These are phyloP conservation scores for Fusarium illudens DNA, from an alignment of 2,329 filamentous ascomycete species.

Conservation along the genomic window DNA sequence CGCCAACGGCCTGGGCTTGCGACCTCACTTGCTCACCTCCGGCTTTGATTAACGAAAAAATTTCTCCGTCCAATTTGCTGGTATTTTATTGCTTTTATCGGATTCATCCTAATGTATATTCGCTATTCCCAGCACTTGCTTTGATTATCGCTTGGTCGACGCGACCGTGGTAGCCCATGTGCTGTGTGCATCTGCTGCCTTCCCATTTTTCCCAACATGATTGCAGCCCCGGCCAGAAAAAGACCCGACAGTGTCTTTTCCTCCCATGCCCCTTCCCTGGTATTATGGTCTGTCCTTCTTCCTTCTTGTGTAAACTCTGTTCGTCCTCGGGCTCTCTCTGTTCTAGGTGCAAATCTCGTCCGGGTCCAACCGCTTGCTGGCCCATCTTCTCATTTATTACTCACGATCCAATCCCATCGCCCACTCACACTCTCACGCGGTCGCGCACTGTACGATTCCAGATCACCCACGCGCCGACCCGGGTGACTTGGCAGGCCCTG, in stretches of 20 bases:
- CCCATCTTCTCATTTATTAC: constrained; percentile 27
- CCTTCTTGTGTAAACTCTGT: neutral
- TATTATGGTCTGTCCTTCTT: neutral
- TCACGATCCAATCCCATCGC: constrained; percentile 33
- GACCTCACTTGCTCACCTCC: constrained; percentile 30
- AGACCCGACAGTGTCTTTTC: neutral
- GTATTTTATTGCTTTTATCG: constrained; percentile 7
- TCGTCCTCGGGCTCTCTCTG: neutral
- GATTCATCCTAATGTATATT: neutral
- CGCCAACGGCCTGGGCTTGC: constrained; percentile 32
- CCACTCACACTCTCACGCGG: constrained; percentile 22
- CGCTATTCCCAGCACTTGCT: neutral
- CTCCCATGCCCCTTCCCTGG: neutral
- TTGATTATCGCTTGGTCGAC: neutral
- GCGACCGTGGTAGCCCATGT: constrained; percentile 10
- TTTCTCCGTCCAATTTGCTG: constrained; percentile 26
- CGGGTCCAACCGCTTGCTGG: constrained; percentile 8
- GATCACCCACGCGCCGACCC: constrained; percentile 37
- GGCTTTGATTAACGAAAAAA: constrained; percentile 26
- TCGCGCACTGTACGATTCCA: constrained; percentile 39
- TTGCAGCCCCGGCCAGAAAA: constrained; percentile 15
- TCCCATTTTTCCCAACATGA: constrained; percentile 12
- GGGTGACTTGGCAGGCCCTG: constrained; percentile 38
- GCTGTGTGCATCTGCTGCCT: constrained; percentile 3
- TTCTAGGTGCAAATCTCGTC: neutral